These are phyloP conservation scores for Rhodomyrtus psidioides DNA, from an alignment of 441 rosid genomes.

Conservation along the genomic window DNA sequence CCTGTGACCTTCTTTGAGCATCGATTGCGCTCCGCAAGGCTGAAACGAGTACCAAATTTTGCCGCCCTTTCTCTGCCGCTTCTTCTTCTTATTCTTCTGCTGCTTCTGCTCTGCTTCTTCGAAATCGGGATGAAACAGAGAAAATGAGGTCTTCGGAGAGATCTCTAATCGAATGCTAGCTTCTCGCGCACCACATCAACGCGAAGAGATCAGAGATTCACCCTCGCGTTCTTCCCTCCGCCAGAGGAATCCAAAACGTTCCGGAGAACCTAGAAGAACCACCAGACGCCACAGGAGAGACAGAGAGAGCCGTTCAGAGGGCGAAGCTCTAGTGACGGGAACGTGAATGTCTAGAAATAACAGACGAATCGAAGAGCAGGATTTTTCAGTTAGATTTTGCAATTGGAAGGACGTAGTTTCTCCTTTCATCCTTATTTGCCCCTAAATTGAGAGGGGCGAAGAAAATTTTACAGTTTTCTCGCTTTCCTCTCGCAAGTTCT, in stretches of 20 bases:
- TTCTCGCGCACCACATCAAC: not conserved
- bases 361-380: not conserved
- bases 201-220: not conserved
- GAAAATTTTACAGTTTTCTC: not conserved
- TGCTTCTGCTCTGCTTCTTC: not conserved
- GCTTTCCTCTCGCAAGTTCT: not conserved
- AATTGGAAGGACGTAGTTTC: not conserved
- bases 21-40: constrained; percentile 70
- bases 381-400: not conserved
- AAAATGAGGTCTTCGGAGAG: not conserved
- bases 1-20: constrained; percentile 87
- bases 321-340: not conserved
- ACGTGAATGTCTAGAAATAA: not conserved
- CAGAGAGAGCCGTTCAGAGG: not conserved
- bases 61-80: not conserved
- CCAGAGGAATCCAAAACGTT: not conserved
- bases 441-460: not conserved
- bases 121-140: not conserved
- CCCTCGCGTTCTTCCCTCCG: not conserved
- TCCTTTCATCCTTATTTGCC: not conserved
- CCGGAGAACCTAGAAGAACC: not conserved
- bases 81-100: not conserved
- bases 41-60: constrained; percentile 31
- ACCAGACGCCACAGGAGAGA: not conserved
- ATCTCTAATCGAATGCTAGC: not conserved